Percentiles rank a stretch among this genome's conserved stretches.
phyloP scores from a whole-genome alignment of 2,329 filamentous ascomycete genomes.

The Aspergillus unguis region DNA sequence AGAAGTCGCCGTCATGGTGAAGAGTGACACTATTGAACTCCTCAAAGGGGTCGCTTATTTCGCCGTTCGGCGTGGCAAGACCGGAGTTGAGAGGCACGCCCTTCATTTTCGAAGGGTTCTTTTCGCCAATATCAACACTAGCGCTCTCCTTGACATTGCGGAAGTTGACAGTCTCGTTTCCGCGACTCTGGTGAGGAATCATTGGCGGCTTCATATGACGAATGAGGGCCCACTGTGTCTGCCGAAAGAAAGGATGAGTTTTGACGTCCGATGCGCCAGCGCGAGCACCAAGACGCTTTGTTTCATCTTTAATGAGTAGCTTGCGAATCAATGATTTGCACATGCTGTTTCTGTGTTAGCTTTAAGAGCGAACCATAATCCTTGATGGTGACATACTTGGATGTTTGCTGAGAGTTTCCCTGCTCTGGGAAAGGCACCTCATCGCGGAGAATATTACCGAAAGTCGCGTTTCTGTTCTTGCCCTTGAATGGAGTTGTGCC shows the following conservation, averaged over 20 bases:
- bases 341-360: conserved; percentile 56
- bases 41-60: conserved; percentile 86
- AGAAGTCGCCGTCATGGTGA: conserved; percentile 81
- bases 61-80: conserved; percentile 77
- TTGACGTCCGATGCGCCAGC: conserved; percentile 97
- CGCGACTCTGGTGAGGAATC: conserved; percentile 84
- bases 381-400: conserved; percentile 66
- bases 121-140: conserved; percentile 68
- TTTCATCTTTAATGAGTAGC: conserved; percentile 96
- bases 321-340: conserved; percentile 97
- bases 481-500: conserved; percentile 99
- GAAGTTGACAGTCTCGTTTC: conserved; percentile 94
- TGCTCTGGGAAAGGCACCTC: conserved; percentile 96
- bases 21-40: conserved; percentile 98
- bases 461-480: conserved; percentile 97
- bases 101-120: conserved; percentile 52
- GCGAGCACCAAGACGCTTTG: conserved; percentile 84
- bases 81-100: conserved; percentile 85
- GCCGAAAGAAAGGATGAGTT: conserved; percentile 89
- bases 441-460: conserved; percentile 93
- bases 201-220: conserved; percentile 98
- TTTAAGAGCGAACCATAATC: not conserved
- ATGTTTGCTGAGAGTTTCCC: conserved; percentile 75
- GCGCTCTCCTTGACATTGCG: conserved; percentile 96
- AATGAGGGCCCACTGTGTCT: conserved; percentile 93